phyloP scores from a whole-genome alignment of 768 basidiomycete genomes.

The Tricholoma hemisulphureum region DNA sequence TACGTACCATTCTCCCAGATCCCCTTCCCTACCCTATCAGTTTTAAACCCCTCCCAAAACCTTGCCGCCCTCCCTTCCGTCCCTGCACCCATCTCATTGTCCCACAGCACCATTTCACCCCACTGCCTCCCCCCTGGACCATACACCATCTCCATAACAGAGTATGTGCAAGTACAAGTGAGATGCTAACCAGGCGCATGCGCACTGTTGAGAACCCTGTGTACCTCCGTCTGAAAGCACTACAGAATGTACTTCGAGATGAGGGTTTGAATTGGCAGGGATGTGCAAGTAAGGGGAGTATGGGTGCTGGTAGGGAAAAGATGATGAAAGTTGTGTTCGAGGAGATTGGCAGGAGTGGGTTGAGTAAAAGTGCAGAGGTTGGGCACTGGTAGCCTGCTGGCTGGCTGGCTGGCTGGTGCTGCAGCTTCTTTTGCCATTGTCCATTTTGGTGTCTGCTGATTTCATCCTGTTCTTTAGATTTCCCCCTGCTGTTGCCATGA shows the following conservation, averaged over 20 bases:
- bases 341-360: slow-evolving; percentile 52
- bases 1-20: slow-evolving; percentile 30
- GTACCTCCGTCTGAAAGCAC: slow-evolving; percentile 56
- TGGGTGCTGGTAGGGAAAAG: slow-evolving; percentile 58
- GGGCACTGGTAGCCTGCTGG: neutral
- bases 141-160: neutral
- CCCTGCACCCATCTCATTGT: slow-evolving; percentile 16
- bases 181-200: slow-evolving; percentile 38
- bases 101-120: neutral
- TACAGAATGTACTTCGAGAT: slow-evolving; percentile 52
- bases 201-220: slow-evolving; percentile 62
- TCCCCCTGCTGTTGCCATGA: too few relatives aligned
- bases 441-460: too few relatives aligned
- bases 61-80: slow-evolving; percentile 42
- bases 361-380: slow-evolving; percentile 27
- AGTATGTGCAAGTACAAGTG: neutral
- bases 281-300: slow-evolving; percentile 43
- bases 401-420: too few relatives aligned
- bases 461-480: too few relatives aligned
- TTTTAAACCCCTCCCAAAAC: slow-evolving; percentile 41
- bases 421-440: too few relatives aligned
- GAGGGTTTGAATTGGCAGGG: slow-evolving; percentile 49
- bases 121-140: neutral
- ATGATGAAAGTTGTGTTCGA: slow-evolving; percentile 60
- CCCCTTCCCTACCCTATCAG: slow-evolving; percentile 32